Conservation (phyloP, 2,329 filamentous ascomycete genomes). For the Xylaria sp. region DNA sequence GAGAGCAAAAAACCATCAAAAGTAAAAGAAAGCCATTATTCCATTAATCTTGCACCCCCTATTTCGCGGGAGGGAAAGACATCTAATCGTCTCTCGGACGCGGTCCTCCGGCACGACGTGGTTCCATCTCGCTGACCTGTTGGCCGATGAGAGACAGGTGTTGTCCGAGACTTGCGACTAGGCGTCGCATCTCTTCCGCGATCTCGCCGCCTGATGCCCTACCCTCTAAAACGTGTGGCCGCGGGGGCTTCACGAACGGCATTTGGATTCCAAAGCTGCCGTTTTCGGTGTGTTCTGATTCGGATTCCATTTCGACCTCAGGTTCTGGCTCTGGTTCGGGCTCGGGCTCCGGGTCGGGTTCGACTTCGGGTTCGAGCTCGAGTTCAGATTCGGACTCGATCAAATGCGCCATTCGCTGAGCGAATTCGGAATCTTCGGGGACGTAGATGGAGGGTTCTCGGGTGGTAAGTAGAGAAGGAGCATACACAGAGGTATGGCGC, state of each 20-base stretch:
- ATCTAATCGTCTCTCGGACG: slow-evolving; percentile 10
- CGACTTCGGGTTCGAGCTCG: not conserved
- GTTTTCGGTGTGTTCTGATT: slow-evolving; percentile 5
- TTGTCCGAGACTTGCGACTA: slow-evolving; percentile 47
- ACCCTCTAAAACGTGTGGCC: slow-evolving; percentile 50
- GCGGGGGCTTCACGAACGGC: slow-evolving; percentile 42
- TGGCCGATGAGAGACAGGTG: slow-evolving; percentile 43
- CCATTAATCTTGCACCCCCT: not conserved
- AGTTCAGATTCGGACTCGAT: not conserved
- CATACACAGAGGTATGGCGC: slow-evolving; percentile 54
- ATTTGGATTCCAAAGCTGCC: slow-evolving; percentile 23
- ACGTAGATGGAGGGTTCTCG: slow-evolving; percentile 58
- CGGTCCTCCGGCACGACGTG: slow-evolving; percentile 23
- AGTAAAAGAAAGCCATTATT: not conserved
- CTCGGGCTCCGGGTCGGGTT: slow-evolving; percentile 10
- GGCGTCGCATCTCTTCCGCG: slow-evolving; percentile 45
- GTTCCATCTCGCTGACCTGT: slow-evolving; percentile 40
- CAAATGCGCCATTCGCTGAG: slow-evolving; percentile 26
- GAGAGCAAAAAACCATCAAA: not conserved
- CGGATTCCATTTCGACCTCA: slow-evolving; percentile 8
- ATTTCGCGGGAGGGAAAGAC: not conserved
- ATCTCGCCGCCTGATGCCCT: slow-evolving; percentile 47
- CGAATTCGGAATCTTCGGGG: slow-evolving; percentile 52
- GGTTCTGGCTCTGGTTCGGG: not conserved
- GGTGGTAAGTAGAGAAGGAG: slow-evolving; percentile 34